Evolutionary conservation across 1,139 yeast species (phyloP).

Genomic region (Blastobotrys indianensis): DNA sequence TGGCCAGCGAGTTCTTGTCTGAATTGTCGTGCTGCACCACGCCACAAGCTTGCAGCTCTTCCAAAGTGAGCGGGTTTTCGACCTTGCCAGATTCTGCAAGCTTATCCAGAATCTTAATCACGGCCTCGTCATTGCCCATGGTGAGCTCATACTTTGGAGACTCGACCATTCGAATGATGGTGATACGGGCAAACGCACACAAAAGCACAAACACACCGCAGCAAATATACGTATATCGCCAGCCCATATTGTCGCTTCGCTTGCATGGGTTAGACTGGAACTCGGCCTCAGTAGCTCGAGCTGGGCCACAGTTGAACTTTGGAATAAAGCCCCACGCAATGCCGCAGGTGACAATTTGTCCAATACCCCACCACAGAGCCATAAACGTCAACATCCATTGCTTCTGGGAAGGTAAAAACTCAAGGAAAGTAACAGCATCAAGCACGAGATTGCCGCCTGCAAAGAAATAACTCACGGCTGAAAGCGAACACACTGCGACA

Average conservation of each 20-base stretch:
- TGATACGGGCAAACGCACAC: slow-evolving; percentile 45
- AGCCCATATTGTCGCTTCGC: slow-evolving; percentile 46
- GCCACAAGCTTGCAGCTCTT: slow-evolving; percentile 41
- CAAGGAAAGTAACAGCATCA: slow-evolving; percentile 55
- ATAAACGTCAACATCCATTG: slow-evolving; percentile 51
- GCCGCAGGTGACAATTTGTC: slow-evolving; percentile 50
- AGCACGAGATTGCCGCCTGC: slow-evolving; percentile 56
- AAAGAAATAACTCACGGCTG: slow-evolving; percentile 31
- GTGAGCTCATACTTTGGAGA: slow-evolving; percentile 53
- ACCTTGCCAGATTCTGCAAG: slow-evolving; percentile 21
- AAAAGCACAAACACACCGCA: slow-evolving; percentile 49
- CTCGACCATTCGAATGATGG: slow-evolving; percentile 45
- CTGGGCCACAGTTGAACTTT: slow-evolving; percentile 40
- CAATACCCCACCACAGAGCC: slow-evolving; percentile 60
- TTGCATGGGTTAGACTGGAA: slow-evolving; percentile 34
- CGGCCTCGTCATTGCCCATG: slow-evolving; percentile 49
- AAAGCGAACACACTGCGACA: slow-evolving; percentile 45
- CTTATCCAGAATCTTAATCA: slow-evolving; percentile 20
- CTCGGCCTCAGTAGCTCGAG: slow-evolving; percentile 20
- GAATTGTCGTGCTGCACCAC: slow-evolving; percentile 13
- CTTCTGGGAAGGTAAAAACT: slow-evolving; percentile 47
- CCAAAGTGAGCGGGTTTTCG: slow-evolving; percentile 30
- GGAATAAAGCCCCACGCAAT: slow-evolving; percentile 54
- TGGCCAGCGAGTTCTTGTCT: slow-evolving; percentile 8
- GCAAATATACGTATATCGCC: slow-evolving; percentile 53